These are phyloP conservation scores for Trichomonas vaginalis DNA, from an alignment of 208 protist genomes.

Conservation along the genomic window DNA sequence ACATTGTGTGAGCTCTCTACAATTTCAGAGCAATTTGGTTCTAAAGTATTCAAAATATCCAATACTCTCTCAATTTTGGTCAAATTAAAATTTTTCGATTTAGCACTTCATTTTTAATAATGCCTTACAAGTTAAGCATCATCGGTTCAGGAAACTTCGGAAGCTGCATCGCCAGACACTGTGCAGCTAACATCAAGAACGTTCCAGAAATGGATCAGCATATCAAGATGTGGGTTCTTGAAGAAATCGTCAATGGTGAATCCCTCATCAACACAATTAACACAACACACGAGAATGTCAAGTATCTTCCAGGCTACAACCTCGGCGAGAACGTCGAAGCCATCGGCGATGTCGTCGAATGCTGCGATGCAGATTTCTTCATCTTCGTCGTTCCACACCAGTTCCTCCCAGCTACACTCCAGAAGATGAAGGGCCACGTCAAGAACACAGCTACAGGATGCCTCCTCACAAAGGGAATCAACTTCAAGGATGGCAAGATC, in stretches of 20 bases:
- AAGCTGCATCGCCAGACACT: not conserved
- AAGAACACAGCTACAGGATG: not conserved
- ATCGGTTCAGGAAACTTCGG: not conserved
- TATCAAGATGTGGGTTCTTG: constrained; percentile 27
- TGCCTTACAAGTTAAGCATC: not conserved
- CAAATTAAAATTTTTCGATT: too few relatives aligned
- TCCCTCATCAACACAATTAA: constrained; percentile 36
- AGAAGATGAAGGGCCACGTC: not conserved
- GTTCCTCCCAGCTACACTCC: not conserved
- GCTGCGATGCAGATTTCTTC: constrained; percentile 16
- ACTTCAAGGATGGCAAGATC: not conserved
- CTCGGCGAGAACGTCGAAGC: constrained; percentile 27
- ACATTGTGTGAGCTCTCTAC: too few relatives aligned
- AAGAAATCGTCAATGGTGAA: constrained; percentile 35
- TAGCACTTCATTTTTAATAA: not conserved
- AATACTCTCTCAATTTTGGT: not conserved
- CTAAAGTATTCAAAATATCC: too few relatives aligned
- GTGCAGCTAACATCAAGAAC: not conserved
- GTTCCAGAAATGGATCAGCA: not conserved
- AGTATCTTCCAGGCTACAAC: constrained; percentile 31
- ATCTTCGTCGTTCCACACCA: constrained; percentile 29
- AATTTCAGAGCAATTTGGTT: too few relatives aligned
- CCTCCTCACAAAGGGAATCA: not conserved
- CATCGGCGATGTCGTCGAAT: not conserved
- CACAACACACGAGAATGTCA: constrained; percentile 31